These are phyloP conservation scores for Baffinella frigidus DNA, from an alignment of 208 protist genomes.

Conservation along the genomic window DNA sequence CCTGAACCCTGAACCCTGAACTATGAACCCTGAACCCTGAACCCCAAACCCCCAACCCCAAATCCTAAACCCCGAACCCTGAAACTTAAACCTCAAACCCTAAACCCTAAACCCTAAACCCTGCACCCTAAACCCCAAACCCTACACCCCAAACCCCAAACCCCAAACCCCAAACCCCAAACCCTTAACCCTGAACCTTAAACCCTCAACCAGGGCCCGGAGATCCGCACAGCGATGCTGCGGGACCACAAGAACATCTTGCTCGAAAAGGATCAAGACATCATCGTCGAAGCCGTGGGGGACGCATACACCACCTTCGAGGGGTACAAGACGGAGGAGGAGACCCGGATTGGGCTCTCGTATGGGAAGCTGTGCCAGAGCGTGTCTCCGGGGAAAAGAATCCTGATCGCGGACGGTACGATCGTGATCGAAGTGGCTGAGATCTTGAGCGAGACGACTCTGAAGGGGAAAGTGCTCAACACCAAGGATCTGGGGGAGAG, in stretches of 20 bases:
- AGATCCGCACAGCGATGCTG: slow-evolving; percentile 73
- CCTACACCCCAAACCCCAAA: too few relatives aligned
- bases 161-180: too few relatives aligned
- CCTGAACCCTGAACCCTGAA: too few relatives aligned
- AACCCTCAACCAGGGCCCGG: too few relatives aligned
- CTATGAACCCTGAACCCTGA: too few relatives aligned
- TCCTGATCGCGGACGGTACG: slow-evolving; percentile 95
- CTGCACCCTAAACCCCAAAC: too few relatives aligned
- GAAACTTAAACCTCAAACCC: too few relatives aligned
- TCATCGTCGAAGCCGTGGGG: slow-evolving; percentile 85
- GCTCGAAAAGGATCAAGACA: slow-evolving; percentile 76
- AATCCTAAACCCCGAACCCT: too few relatives aligned
- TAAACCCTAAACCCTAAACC: too few relatives aligned
- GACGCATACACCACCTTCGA: slow-evolving; percentile 48
- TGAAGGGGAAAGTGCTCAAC: slow-evolving; percentile 66
- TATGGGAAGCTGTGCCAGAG: slow-evolving; percentile 69
- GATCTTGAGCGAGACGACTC: neutral
- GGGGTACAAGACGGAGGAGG: slow-evolving; percentile 75
- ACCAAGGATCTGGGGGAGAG: slow-evolving; percentile 63
- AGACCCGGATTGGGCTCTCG: slow-evolving; percentile 84
- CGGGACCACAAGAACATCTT: slow-evolving; percentile 75
- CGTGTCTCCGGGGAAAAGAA: slow-evolving; percentile 78
- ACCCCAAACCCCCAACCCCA: too few relatives aligned
- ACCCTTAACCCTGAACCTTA: too few relatives aligned
- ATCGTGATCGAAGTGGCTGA: slow-evolving; percentile 82